phyloP scores from a whole-genome alignment of 805 yeast genomes.

The Kodamaea neixiangensis region DNA sequence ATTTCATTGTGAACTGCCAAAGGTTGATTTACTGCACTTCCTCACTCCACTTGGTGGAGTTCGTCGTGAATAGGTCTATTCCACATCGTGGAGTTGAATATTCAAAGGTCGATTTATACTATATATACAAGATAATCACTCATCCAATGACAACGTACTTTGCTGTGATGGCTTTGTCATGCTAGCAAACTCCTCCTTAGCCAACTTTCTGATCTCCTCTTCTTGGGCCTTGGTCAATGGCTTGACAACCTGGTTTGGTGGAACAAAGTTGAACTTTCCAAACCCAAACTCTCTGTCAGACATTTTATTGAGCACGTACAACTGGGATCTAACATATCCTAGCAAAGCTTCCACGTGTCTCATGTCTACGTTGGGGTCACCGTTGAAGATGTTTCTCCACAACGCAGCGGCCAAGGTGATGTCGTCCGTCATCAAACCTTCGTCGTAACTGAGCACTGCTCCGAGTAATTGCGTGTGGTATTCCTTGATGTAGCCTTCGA shows the following conservation, averaged over 20 bases:
- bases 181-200: slow-evolving; percentile 54
- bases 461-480: slow-evolving; percentile 91
- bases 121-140: slow-evolving; percentile 20
- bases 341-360: slow-evolving; percentile 84
- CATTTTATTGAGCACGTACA: slow-evolving; percentile 82
- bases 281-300: slow-evolving; percentile 91
- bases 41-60: neutral
- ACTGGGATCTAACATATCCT: slow-evolving; percentile 86
- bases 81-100: no score
- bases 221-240: slow-evolving; percentile 70
- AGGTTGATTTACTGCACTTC: neutral
- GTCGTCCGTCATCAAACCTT: slow-evolving; percentile 81
- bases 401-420: slow-evolving; percentile 74
- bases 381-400: slow-evolving; percentile 91
- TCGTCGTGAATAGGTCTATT: no score
- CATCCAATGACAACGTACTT: slow-evolving; percentile 44
- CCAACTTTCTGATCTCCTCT: slow-evolving; percentile 49
- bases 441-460: slow-evolving; percentile 86
- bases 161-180: slow-evolving; percentile 61
- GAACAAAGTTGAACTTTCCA: slow-evolving; percentile 82
- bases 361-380: slow-evolving; percentile 76
- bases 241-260: slow-evolving; percentile 77
- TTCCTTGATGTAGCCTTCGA: slow-evolving; percentile 85
- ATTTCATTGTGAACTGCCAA: neutral
- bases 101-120: neutral